Conservation (phyloP, 108 stramenopile species). For the Skeletonema marinoi region DNA sequence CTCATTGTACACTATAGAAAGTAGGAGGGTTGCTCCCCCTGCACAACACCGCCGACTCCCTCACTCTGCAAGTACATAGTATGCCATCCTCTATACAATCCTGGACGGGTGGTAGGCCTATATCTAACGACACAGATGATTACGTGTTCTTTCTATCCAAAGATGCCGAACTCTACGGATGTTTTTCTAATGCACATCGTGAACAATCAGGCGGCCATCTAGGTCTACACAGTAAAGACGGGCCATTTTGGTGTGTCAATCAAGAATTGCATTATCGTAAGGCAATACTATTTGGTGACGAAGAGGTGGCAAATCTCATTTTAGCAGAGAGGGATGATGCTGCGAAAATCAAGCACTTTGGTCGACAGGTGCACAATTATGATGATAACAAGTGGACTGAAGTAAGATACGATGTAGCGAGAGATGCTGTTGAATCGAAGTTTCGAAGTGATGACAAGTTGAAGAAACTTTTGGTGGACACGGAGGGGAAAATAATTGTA, state of each 20-base stretch:
- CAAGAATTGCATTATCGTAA: constrained; percentile 41
- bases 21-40: too few species aligned
- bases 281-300: constrained; percentile 27
- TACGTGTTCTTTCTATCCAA: constrained; percentile 35
- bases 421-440: constrained; percentile 38
- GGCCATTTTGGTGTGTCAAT: constrained; percentile 39
- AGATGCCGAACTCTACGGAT: constrained; percentile 30
- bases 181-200: constrained; percentile 35
- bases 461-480: constrained; percentile 27
- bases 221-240: not conserved
- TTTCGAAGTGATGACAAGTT: constrained; percentile 20
- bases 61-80: too few species aligned
- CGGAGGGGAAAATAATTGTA: constrained; percentile 25
- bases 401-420: constrained; percentile 26
- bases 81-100: not conserved
- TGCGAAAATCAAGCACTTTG: constrained; percentile 22
- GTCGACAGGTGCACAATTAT: constrained; percentile 31
- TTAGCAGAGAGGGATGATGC: constrained; percentile 26
- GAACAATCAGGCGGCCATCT: constrained; percentile 11
- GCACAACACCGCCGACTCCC: not conserved
- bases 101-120: not conserved
- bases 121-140: not conserved
- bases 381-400: constrained; percentile 36
- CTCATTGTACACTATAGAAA: too few species aligned
- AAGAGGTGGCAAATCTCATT: constrained; percentile 20